Base-by-base conservation (phyloP, 116 monocot genomes). In the Iris pallida region DNA sequence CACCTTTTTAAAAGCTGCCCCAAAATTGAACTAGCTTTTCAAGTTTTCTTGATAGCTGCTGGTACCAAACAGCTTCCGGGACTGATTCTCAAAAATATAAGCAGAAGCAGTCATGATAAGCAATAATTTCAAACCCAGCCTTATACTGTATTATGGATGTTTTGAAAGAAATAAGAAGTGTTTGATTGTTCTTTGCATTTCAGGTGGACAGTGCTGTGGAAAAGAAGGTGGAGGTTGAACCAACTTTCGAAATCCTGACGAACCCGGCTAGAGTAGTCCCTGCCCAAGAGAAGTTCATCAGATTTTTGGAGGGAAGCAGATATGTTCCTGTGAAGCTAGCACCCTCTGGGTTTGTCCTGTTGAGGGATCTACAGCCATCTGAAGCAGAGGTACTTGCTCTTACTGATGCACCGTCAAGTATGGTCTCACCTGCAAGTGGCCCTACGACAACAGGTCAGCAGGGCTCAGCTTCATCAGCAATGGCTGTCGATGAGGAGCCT, bases 261-360 rank as follows among this genome's bases (percentile, higher is more conserved):
- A 98, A 98, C 73, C 98, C 98, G 5, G 90, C 93, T 0, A 81
- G 98, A 20, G 93, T 98, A 5, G 80, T 98, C 19, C 88, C 88
- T 6, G 70, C 90, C 6, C 98, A 98, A 71, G 98, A 98, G 71
- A 98, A 98, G 59, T 75, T 64, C 78, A 86, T 98, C 9, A 87
- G 80, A 59, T 93, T 98, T 45, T 58, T 92, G 47, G 93, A 88
- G 46, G 90, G 80, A 54, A 86, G 98, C 75, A 78, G 98, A 86
- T 98, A 98, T 54, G 86, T 90, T 1, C 98, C 98, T 0, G 90
- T 93, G 51, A 98, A 93, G 76, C 76, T 77, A 17, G 87, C 88
- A 0, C 93, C 90, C 3, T 90, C 98, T 42, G 93, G 93, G 46
- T 98, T 98, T 61, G 79, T 98, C 16, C 93, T 98, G 47, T 55